Evolutionary conservation across 2,329 filamentous ascomycete genomes (phyloP).

Genomic region (Sporothrix phasma): DNA sequence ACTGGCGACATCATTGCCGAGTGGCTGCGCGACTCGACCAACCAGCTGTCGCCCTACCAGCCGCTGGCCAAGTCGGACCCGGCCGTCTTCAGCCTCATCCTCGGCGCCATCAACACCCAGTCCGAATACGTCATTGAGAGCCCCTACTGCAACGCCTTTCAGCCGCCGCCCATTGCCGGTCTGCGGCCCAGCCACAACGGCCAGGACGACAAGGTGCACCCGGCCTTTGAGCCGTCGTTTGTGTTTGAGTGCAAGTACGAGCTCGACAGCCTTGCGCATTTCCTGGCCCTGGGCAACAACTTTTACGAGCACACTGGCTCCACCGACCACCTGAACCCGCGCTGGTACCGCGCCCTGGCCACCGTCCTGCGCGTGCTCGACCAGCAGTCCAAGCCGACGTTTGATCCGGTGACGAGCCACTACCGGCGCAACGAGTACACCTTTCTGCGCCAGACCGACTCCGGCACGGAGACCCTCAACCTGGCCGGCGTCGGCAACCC

Average conservation of each 20-base stretch:
- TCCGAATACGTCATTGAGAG: conserved; percentile 88
- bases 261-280: conserved; percentile 88
- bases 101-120: conserved; percentile 39
- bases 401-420: conserved; percentile 54
- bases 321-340: conserved; percentile 62
- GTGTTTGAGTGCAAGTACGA: conserved; percentile 99
- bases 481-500: conserved; percentile 84
- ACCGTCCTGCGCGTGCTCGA: conserved; percentile 64
- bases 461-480: conserved; percentile 82
- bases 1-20: conserved; percentile 88
- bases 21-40: conserved; percentile 85
- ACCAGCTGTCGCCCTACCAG: conserved; percentile 88
- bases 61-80: conserved; percentile 71
- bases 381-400: conserved; percentile 72
- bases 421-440: conserved; percentile 72
- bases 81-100: conserved; percentile 49
- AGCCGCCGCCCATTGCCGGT: conserved; percentile 77
- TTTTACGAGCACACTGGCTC: conserved; percentile 68
- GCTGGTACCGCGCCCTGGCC: conserved; percentile 72
- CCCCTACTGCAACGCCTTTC: conserved; percentile 97
- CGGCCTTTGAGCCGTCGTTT: conserved; percentile 67
- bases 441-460: conserved; percentile 70
- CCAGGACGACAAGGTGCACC: conserved; percentile 76
- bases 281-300: conserved; percentile 75
- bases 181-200: conserved; percentile 62